These are phyloP conservation scores for Cytospora chrysosperma DNA, from an alignment of 2,329 filamentous ascomycete genomes.

Conservation along the genomic window DNA sequence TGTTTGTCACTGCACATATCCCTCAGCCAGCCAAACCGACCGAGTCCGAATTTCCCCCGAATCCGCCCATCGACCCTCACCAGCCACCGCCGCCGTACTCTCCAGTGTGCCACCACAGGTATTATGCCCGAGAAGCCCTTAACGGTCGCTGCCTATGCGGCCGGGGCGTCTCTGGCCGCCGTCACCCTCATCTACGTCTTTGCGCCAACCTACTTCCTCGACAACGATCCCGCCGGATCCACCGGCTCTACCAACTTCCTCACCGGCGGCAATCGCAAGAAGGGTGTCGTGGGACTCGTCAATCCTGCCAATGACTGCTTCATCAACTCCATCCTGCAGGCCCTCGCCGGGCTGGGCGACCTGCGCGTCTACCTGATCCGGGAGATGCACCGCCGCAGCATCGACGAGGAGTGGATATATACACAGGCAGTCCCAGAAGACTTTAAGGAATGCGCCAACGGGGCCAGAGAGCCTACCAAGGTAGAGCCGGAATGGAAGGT, in stretches of 20 bases:
- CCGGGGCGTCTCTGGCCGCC: slow-evolving; percentile 90
- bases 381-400: slow-evolving; percentile 78
- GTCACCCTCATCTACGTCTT: slow-evolving; percentile 97
- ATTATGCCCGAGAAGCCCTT: slow-evolving; percentile 78
- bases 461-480: slow-evolving; percentile 31
- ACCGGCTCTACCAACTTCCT: slow-evolving; percentile 31
- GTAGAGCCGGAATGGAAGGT: slow-evolving; percentile 56
- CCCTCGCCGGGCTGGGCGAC: slow-evolving; percentile 84
- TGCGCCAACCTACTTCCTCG: slow-evolving; percentile 93
- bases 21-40: not conserved
- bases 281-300: slow-evolving; percentile 80
- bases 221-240: slow-evolving; percentile 66
- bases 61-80: slow-evolving; percentile 2
- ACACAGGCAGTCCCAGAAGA: slow-evolving; percentile 54
- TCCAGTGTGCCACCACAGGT: slow-evolving; percentile 3
- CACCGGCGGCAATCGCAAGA: slow-evolving; percentile 56
- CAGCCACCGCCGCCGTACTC: not conserved
- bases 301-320: slow-evolving; percentile 96
- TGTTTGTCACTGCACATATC: not conserved
- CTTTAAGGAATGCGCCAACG: slow-evolving; percentile 18
- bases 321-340: slow-evolving; percentile 95
- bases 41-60: not conserved
- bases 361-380: slow-evolving; percentile 88
- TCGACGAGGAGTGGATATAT: slow-evolving; percentile 79
- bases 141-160: slow-evolving; percentile 88